Conservation (phyloP, 805 yeast species). For the Starmerella scarabaei region DNA sequence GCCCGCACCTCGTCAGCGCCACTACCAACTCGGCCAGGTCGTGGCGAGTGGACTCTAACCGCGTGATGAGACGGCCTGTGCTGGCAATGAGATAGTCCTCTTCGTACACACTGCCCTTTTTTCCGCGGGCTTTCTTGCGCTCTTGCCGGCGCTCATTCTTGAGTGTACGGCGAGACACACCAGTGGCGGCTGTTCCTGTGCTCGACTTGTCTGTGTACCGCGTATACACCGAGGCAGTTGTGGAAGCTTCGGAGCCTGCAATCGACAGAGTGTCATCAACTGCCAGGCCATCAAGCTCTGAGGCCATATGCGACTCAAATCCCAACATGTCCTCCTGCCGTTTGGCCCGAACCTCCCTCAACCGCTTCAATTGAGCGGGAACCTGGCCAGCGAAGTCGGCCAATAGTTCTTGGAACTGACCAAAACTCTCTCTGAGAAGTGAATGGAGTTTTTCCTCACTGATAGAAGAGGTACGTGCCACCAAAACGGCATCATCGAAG, state of each 20-base stretch:
- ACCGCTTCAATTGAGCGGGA: conserved; percentile 65
- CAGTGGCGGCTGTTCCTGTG: conserved; percentile 89
- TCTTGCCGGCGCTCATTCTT: conserved; percentile 92
- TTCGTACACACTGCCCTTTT: conserved; percentile 94
- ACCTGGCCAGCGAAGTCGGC: conserved; percentile 90
- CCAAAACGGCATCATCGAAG: conserved; percentile 63
- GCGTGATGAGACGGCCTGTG: conserved; percentile 72
- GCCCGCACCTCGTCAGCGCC: conserved; percentile 57
- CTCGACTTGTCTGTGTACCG: conserved; percentile 87
- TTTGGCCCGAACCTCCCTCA: conserved; percentile 73
- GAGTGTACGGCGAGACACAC: conserved; percentile 83
- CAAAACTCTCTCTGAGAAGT: conserved; percentile 77
- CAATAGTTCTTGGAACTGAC: conserved; percentile 67
- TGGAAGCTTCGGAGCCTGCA: conserved; percentile 88
- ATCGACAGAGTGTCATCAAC: conserved; percentile 88
- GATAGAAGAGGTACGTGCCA: conserved; percentile 31
- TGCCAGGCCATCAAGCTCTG: conserved; percentile 27
- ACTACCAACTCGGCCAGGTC: conserved; percentile 68
- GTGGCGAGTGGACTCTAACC: conserved; percentile 56
- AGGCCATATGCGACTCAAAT: conserved; percentile 47
- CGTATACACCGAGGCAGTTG: conserved; percentile 85
- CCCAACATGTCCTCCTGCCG: conserved; percentile 75
- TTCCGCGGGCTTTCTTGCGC: conserved; percentile 89
- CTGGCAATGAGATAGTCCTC: conserved; percentile 88
- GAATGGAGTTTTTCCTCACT: conserved; percentile 41